Percentiles rank a stretch among this genome's conserved stretches.
These are phyloP conservation scores for Hypoxylon sp. DNA, from an alignment of 2,329 filamentous ascomycete species.

Conservation along the genomic window DNA sequence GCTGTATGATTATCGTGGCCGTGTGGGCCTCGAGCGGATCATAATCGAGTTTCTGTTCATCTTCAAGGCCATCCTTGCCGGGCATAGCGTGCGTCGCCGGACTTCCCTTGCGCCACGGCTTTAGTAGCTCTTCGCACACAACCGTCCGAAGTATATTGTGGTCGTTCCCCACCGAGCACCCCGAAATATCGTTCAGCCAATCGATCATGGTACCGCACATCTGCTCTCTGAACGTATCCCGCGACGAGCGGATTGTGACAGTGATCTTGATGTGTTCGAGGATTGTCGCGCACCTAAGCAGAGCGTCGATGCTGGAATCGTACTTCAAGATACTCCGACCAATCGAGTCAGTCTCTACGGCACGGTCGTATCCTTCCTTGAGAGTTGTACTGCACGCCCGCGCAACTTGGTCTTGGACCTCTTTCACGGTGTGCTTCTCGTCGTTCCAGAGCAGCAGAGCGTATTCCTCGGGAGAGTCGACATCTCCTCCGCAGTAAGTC, in stretches of 20 bases:
- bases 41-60: conserved; percentile 73
- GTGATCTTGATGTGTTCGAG: conserved; percentile 97
- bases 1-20: conserved; percentile 47
- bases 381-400: conserved; percentile 81
- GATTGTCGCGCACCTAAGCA: conserved; percentile 81
- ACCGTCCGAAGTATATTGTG: conserved; percentile 78
- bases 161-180: conserved; percentile 84
- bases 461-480: conserved; percentile 75
- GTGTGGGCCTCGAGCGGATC: conserved; percentile 46
- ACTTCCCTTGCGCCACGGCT: conserved; percentile 87
- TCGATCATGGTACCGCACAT: conserved; percentile 99
- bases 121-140: conserved; percentile 91
- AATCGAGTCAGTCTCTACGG: conserved; percentile 87
- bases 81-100: conserved; percentile 80
- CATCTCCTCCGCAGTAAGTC: conserved; percentile 75
- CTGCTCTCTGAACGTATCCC: conserved; percentile 95
- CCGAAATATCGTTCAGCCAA: conserved; percentile 92
- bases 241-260: conserved; percentile 89
- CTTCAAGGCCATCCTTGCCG: conserved; percentile 80
- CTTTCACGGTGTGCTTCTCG: conserved; percentile 94
- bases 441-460: conserved; percentile 95
- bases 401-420: conserved; percentile 89
- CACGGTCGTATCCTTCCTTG: conserved; percentile 74
- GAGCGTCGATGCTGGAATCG: conserved; percentile 71
- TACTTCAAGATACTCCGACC: conserved; percentile 87